These are phyloP conservation scores for Brachypodium distachyon DNA, from an alignment of 202 grass and related monocot genomes.

Conservation along the genomic window DNA sequence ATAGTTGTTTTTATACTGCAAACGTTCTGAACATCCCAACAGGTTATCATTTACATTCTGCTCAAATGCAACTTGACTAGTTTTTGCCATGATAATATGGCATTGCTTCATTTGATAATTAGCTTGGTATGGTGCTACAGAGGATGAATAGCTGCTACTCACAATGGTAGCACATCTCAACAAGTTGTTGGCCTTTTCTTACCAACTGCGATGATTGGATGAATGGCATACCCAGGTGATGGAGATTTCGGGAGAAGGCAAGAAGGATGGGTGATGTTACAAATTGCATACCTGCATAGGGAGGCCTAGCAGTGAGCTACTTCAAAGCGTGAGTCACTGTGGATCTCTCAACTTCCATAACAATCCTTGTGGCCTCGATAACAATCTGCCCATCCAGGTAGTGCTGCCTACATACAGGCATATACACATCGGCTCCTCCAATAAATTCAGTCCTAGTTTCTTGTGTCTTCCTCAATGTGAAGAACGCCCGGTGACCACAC, in stretches of 20 bases:
- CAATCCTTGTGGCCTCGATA: conserved; percentile 58
- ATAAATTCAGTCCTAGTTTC: conserved; percentile 89
- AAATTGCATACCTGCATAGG: background rate
- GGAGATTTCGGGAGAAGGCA: background rate
- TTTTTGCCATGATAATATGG: background rate
- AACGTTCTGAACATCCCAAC: conserved; percentile 3
- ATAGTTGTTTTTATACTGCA: too few relatives aligned
- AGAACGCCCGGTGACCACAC: conserved; percentile 63
- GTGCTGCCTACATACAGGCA: conserved; percentile 87
- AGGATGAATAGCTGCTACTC: background rate
- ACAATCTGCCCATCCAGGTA: conserved; percentile 71
- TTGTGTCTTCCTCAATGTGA: conserved; percentile 82
- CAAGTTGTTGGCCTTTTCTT: background rate
- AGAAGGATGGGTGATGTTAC: background rate
- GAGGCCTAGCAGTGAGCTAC: conserved; percentile 6
- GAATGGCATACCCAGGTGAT: background rate
- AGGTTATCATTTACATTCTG: conserved; percentile 12
- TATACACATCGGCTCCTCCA: conserved; percentile 84
- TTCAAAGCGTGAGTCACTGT: conserved; percentile 21
- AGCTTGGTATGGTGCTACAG: background rate
- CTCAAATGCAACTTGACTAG: background rate
- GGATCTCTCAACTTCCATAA: conserved; percentile 59
- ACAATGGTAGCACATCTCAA: background rate
- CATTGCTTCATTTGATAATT: background rate
- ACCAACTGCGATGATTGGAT: background rate